Evolutionary conservation across 106 monocot species (phyloP).

Genomic region (Acanthochlamys bracteata): DNA sequence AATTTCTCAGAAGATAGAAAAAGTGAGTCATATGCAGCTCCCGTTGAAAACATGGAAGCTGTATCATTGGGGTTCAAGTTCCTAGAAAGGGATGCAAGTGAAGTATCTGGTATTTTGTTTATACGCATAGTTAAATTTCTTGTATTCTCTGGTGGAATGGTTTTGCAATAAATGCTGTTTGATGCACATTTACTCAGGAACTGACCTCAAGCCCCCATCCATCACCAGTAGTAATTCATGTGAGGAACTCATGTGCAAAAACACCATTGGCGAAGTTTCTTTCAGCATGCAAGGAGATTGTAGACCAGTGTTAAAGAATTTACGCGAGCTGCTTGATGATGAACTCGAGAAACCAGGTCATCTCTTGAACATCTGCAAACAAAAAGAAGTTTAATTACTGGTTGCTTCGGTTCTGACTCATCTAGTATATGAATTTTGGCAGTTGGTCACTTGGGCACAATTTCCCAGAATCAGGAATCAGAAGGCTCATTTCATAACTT

Average conservation of each 20-base stretch:
- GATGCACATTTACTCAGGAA: slow-evolving; percentile 2
- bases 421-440: slow-evolving; percentile 4
- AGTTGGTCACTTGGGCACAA: slow-evolving; percentile 24
- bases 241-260: slow-evolving; percentile 3
- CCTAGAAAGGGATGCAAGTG: slow-evolving; percentile 13
- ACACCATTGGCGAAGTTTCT: slow-evolving; percentile 16
- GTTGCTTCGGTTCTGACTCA: neutral
- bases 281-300: slow-evolving; percentile 8
- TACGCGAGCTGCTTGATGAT: slow-evolving; percentile 23
- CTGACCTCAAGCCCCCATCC: slow-evolving; percentile 1
- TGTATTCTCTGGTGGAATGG: no score
- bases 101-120: slow-evolving; percentile 39
- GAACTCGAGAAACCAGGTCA: slow-evolving; percentile 30
- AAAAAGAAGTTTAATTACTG: neutral
- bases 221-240: neutral
- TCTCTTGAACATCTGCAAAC: neutral
- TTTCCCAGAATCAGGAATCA: slow-evolving; percentile 14
- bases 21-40: slow-evolving; percentile 10
- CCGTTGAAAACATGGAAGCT: slow-evolving; percentile 11
- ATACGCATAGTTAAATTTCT: no score
- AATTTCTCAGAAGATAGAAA: slow-evolving; percentile 14
- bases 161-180: neutral
- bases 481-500: slow-evolving; percentile 10
- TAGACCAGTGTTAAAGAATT: slow-evolving; percentile 18
- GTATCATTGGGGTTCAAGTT: slow-evolving; percentile 2